Conservation (phyloP, 768 basidiomycete species). For the Pluteus cervinus region DNA sequence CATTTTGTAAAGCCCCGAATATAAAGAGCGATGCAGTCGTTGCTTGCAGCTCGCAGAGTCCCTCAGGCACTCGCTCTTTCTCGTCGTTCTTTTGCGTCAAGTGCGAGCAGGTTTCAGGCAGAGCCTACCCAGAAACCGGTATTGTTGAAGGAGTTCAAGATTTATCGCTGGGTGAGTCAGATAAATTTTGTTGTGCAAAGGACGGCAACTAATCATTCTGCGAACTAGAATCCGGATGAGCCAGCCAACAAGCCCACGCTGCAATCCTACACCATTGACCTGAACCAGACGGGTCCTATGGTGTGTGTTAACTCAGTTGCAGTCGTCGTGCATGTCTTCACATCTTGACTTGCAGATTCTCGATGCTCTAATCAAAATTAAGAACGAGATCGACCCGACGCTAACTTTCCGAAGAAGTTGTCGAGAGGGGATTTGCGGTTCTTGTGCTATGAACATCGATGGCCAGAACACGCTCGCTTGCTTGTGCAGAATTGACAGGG, state of each 20-base stretch:
- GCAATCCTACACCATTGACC: conserved; percentile 87
- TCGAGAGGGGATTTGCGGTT: conserved; percentile 95
- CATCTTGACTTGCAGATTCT: conserved; percentile 45
- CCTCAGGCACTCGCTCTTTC: no score
- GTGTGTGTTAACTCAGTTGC: conserved; percentile 23
- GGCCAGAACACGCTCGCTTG: conserved; percentile 98
- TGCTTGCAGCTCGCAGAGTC: no score
- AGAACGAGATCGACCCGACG: conserved; percentile 97
- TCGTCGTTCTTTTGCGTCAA: conserved; percentile 28
- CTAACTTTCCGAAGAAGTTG: conserved; percentile 93
- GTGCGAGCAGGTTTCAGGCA: conserved; percentile 27
- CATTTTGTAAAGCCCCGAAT: no score
- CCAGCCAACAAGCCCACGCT: conserved; percentile 87
- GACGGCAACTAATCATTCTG: not conserved
- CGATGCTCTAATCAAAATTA: conserved; percentile 96
- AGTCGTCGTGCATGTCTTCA: not conserved
- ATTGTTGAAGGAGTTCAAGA: conserved; percentile 91
- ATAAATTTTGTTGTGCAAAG: conserved; percentile 1
- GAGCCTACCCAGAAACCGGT: conserved; percentile 62
- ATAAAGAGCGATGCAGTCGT: no score
- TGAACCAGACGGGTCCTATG: conserved; percentile 96
- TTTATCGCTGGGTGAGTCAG: conserved; percentile 89
- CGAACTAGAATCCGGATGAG: conserved; percentile 79
- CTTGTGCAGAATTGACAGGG: conserved; percentile 89
- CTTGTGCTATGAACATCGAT: conserved; percentile 99